Percentiles rank a stretch among this genome's conserved stretches.
Evolutionary conservation across 345 rosid genomes (phyloP).

Genomic region (Ceriops zippeliana): DNA sequence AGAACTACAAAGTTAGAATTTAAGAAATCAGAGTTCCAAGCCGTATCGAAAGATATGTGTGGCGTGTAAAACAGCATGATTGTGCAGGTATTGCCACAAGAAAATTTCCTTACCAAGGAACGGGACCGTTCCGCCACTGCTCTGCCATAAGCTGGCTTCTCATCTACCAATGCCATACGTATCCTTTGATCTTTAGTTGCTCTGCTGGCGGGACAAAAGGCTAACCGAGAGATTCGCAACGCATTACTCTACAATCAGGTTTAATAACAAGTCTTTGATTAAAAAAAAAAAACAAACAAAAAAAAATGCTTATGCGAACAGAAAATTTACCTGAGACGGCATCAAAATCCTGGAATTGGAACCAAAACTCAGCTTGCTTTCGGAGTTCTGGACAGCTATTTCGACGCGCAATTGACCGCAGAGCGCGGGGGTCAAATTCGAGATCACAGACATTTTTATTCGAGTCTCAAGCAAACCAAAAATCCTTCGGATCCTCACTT

Average conservation of each 20-base stretch:
- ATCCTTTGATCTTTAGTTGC: constrained; percentile 21
- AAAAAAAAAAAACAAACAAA: too few species aligned
- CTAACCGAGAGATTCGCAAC: constrained; percentile 28
- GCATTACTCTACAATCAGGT: constrained; percentile 37
- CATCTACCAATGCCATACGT: constrained; percentile 67
- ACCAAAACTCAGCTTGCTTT: too few species aligned
- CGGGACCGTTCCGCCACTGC: constrained; percentile 46
- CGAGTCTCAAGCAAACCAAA: too few species aligned
- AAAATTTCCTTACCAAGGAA: constrained; percentile 43
- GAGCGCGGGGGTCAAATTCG: too few species aligned
- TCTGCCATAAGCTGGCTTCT: constrained; percentile 45
- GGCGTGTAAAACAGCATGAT: neutral
- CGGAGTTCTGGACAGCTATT: too few species aligned
- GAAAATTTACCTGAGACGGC: too few species aligned
- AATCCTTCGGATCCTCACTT: too few species aligned
- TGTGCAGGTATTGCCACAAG: neutral
- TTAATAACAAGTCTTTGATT: too few species aligned
- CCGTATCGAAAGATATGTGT: neutral
- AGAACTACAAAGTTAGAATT: neutral
- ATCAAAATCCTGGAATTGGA: too few species aligned
- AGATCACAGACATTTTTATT: too few species aligned
- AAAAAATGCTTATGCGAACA: too few species aligned
- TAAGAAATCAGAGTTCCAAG: neutral
- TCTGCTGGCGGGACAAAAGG: constrained; percentile 20
- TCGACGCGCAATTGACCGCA: too few species aligned